Percentiles rank a stretch among this genome's conserved stretches.
Conservation (phyloP, 139 green algal species). For the Haematococcus sp. region DNA sequence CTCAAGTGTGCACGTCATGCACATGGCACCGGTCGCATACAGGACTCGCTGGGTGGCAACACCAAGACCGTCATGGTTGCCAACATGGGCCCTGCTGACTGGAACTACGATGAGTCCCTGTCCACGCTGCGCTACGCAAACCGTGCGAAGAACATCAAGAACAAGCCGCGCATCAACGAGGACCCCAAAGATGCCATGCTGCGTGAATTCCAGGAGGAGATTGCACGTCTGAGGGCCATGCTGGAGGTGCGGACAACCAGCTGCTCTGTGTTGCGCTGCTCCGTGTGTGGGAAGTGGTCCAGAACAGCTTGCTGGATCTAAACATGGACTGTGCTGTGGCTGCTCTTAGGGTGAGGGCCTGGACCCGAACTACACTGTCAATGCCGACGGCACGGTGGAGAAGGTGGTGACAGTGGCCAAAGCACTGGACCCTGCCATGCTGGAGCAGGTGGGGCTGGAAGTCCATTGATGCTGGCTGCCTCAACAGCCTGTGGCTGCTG, state of each 20-base stretch:
- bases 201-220: slow-evolving; percentile 90
- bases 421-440: slow-evolving; percentile 33
- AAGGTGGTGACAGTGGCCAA: slow-evolving; percentile 47
- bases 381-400: slow-evolving; percentile 38
- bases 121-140: slow-evolving; percentile 72
- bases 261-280: neutral
- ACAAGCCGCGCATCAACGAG: slow-evolving; percentile 79
- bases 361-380: slow-evolving; percentile 3
- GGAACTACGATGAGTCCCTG: slow-evolving; percentile 82
- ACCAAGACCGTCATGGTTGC: slow-evolving; percentile 84
- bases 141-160: slow-evolving; percentile 86
- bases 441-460: slow-evolving; percentile 57
- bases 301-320: too few relatives aligned
- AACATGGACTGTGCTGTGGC: too few relatives aligned
- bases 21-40: too few relatives aligned
- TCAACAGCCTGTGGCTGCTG: slow-evolving; percentile 1
- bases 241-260: slow-evolving; percentile 43
- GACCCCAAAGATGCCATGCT: slow-evolving; percentile 92
- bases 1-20: too few relatives aligned
- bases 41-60: slow-evolving; percentile 76
- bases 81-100: slow-evolving; percentile 73
- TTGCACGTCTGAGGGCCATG: slow-evolving; percentile 66
- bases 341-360: slow-evolving; percentile 5
- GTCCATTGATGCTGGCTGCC: neutral
- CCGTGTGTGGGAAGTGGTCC: neutral